phyloP scores from a whole-genome alignment of 1,139 yeast species.

The Geotrichum reessii region DNA sequence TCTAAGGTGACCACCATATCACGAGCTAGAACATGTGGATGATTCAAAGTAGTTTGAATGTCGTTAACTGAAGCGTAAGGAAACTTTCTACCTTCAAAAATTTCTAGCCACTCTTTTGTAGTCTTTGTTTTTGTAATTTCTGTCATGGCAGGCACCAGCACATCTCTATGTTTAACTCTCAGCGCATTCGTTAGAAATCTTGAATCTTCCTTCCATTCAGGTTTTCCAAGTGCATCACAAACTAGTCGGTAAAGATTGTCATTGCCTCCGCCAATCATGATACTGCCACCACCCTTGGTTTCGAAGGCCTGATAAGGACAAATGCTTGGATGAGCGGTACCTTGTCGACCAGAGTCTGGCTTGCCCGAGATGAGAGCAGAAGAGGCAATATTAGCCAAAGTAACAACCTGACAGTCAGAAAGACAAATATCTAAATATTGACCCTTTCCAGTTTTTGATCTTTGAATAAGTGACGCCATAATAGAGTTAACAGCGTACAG shows the following conservation, averaged over 20 bases:
- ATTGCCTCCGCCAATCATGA: slow-evolving; percentile 43
- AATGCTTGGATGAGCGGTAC: slow-evolving; percentile 42
- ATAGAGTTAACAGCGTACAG: slow-evolving; percentile 39
- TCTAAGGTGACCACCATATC: slow-evolving; percentile 37
- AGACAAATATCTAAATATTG: slow-evolving; percentile 36
- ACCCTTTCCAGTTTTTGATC: slow-evolving; percentile 34
- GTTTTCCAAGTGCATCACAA: slow-evolving; percentile 35
- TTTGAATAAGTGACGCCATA: slow-evolving; percentile 37
- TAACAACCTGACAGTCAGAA: slow-evolving; percentile 40
- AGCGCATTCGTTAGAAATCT: slow-evolving; percentile 36
- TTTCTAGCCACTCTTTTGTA: slow-evolving; percentile 37
- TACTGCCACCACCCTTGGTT: slow-evolving; percentile 35
- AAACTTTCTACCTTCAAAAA: slow-evolving; percentile 33
- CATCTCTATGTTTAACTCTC: slow-evolving; percentile 36
- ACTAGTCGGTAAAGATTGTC: slow-evolving; percentile 37
- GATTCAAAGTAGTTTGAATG: slow-evolving; percentile 35
- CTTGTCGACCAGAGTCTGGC: slow-evolving; percentile 40
- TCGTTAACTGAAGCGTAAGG: slow-evolving; percentile 43
- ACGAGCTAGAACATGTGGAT: slow-evolving; percentile 38
- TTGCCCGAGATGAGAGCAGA: slow-evolving; percentile 39
- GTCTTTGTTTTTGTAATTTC: slow-evolving; percentile 31
- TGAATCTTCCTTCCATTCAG: slow-evolving; percentile 38
- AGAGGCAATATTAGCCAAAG: slow-evolving; percentile 40
- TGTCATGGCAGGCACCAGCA: slow-evolving; percentile 35
- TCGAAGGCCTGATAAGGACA: slow-evolving; percentile 42